Percentiles rank a stretch among this genome's conserved stretches.
Evolutionary conservation across 1,284 basidiomycete genomes (phyloP).

Genomic region (Phellopilus nigrolimitatus): DNA sequence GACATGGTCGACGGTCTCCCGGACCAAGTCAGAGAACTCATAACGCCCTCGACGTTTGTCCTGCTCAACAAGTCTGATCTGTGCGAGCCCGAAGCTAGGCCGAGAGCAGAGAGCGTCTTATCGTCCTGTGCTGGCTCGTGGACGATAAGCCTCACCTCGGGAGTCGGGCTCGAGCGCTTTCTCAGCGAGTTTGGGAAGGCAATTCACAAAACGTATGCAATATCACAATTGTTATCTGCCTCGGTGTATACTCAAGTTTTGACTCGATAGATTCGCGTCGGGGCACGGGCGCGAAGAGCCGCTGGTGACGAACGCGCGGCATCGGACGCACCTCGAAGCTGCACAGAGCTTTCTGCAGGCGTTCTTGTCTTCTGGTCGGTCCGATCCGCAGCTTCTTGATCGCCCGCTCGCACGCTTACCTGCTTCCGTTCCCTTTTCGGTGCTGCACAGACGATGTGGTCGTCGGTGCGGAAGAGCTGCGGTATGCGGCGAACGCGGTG

Average conservation of each 20-base stretch:
- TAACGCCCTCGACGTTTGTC: slow-evolving; percentile 52
- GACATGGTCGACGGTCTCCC: slow-evolving; percentile 42
- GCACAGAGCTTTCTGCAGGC: slow-evolving; percentile 62
- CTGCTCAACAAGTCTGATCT: slow-evolving; percentile 76
- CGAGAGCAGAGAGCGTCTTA: slow-evolving; percentile 12
- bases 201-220: slow-evolving; percentile 49
- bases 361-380: slow-evolving; percentile 53
- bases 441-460: slow-evolving; percentile 54
- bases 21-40: slow-evolving; percentile 38
- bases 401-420: slow-evolving; percentile 3
- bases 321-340: slow-evolving; percentile 68
- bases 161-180: slow-evolving; percentile 53
- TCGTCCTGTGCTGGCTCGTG: slow-evolving; percentile 33
- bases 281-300: slow-evolving; percentile 26
- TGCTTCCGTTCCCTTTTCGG: slow-evolving; percentile 11
- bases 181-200: slow-evolving; percentile 49
- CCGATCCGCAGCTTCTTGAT: slow-evolving; percentile 24
- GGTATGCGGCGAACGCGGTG: slow-evolving; percentile 78
- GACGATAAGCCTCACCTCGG: slow-evolving; percentile 60
- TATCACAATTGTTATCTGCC: not conserved
- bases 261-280: slow-evolving; percentile 34
- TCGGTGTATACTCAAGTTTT: slow-evolving; percentile 1
- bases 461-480: slow-evolving; percentile 77
- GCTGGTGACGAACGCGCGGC: slow-evolving; percentile 75
- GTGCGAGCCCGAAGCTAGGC: slow-evolving; percentile 18